A percentile compares a stretch with the other conserved stretches of the same genome.
phyloP scores from a whole-genome alignment of 2,329 filamentous ascomycete genomes.

The Gaeumannomyces sp. region DNA sequence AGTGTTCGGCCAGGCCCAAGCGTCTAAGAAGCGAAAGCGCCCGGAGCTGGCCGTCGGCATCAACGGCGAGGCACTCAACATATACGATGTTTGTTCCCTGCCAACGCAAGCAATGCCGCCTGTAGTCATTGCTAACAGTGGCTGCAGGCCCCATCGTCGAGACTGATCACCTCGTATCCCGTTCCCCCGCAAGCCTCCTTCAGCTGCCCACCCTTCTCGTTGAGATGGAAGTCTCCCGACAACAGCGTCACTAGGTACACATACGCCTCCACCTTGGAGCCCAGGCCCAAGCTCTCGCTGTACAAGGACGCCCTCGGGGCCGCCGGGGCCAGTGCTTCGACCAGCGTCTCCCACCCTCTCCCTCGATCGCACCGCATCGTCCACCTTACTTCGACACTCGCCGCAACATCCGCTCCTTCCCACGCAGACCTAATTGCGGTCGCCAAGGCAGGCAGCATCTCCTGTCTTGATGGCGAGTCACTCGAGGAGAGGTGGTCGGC shows the following conservation, averaged over 20 bases:
- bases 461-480: conserved; percentile 53
- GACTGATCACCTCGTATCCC: conserved; percentile 60
- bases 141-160: conserved; percentile 51
- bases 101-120: not conserved
- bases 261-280: conserved; percentile 50
- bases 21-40: conserved; percentile 54
- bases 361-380: conserved; percentile 33
- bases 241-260: conserved; percentile 52
- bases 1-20: conserved; percentile 51
- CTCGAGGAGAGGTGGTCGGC: conserved; percentile 42
- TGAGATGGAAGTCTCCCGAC: conserved; percentile 44
- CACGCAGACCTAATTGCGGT: conserved; percentile 45
- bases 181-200: conserved; percentile 60
- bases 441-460: conserved; percentile 53
- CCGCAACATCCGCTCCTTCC: conserved; percentile 14
- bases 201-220: conserved; percentile 54
- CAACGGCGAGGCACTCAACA: conserved; percentile 59
- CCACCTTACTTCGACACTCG: conserved; percentile 33
- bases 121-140: conserved; percentile 11
- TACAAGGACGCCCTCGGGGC: conserved; percentile 52
- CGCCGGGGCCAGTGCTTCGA: conserved; percentile 46
- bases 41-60: conserved; percentile 56
- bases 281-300: conserved; percentile 46
- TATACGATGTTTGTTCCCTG: conserved; percentile 51
- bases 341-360: conserved; percentile 38